These are phyloP conservation scores for Trichoderma breve DNA, from an alignment of 2,329 filamentous ascomycete genomes.

Conservation along the genomic window DNA sequence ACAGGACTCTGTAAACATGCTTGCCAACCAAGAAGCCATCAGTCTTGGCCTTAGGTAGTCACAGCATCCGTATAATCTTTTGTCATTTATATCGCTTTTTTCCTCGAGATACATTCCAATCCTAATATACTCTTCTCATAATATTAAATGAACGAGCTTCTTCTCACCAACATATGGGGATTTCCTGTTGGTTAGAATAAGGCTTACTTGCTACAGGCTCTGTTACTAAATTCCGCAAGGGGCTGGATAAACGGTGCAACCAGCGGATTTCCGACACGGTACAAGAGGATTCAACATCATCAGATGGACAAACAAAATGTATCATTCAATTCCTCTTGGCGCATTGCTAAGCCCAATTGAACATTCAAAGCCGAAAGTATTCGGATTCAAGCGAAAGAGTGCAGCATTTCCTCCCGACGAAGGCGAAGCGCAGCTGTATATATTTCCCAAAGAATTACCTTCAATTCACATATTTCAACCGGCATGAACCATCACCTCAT, in stretches of 20 bases:
- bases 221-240: background rate
- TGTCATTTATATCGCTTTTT: background rate
- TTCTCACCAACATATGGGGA: background rate
- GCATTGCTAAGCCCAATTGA: background rate
- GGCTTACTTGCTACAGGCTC: background rate
- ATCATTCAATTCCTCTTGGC: background rate
- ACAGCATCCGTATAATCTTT: background rate
- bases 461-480: background rate
- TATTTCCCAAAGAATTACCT: background rate
- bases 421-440: background rate
- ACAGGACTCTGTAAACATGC: background rate
- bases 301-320: background rate
- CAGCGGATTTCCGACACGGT: background rate
- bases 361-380: background rate
- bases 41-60: background rate
- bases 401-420: background rate
- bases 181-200: background rate
- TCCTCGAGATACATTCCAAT: background rate
- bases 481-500: background rate
- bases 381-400: background rate
- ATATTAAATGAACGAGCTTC: too few species aligned
- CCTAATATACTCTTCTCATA: background rate
- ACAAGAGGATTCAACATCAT: background rate
- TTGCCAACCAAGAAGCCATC: background rate
- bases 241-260: background rate